phyloP scores from a whole-genome alignment of 2,329 filamentous ascomycete genomes.

The Penicillium fuscoglaucum region DNA sequence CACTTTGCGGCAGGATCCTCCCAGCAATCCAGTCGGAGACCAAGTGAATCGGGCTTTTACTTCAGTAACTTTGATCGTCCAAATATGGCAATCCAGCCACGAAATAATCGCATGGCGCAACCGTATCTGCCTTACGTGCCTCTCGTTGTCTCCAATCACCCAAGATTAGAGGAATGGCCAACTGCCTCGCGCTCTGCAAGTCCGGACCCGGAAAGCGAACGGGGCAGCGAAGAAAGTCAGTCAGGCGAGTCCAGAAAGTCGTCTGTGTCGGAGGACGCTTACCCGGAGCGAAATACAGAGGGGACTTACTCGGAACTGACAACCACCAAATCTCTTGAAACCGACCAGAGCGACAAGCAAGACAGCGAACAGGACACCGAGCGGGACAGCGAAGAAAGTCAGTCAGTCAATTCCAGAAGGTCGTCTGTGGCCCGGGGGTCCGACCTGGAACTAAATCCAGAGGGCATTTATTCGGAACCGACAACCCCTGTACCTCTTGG shows the following conservation, averaged over 20 bases:
- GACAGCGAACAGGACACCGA: not conserved
- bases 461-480: not conserved
- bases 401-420: not conserved
- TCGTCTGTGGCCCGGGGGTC: not conserved
- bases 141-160: not conserved
- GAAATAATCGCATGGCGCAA: not conserved
- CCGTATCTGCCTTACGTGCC: not conserved
- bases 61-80: constrained; percentile 1
- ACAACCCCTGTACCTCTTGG: not conserved
- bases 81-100: not conserved
- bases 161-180: not conserved
- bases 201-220: not conserved
- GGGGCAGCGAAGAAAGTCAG: not conserved
- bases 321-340: not conserved
- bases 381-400: not conserved
- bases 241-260: not conserved
- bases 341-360: not conserved
- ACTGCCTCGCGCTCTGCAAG: constrained; percentile 1
- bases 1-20: not conserved
- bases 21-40: not conserved
- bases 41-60: not conserved
- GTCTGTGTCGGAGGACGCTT: not conserved
- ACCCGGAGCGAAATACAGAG: not conserved
- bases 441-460: not conserved
- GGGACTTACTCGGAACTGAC: not conserved